Evolutionary conservation across 768 basidiomycete species (phyloP), one percentile per base, ranked within the genome.

Genomic region (Calvatia gigantea): DNA sequence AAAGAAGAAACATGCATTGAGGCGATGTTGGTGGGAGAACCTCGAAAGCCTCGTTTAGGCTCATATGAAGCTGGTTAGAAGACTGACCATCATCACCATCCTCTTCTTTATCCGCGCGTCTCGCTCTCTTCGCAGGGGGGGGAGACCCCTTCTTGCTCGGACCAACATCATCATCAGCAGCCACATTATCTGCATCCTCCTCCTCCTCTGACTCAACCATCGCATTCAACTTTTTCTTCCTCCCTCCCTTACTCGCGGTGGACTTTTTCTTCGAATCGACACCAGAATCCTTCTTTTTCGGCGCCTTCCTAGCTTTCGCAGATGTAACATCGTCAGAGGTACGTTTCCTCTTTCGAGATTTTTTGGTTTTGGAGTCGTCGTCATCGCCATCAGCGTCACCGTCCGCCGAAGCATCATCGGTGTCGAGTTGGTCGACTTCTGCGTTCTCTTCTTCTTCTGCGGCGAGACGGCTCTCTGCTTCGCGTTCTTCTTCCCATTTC

Each of bases 201-300:
- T 83, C 84, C 57, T 86, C 87, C 69, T 85, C 87, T 9, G 82
- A 86, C 65, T 88, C 89, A 32, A 86, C 81, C 69, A 73, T 62
- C 3, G 73, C 69, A 65, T 73, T 76, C 54, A 82, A 83, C 69
- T 85, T 86, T 57, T 72, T 85, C 74, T 80, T 85, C 70, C 73
- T 80, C 57, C 60, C 60, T 14, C 65, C 67, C 54, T 73, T 70
- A 28, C 54, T 62, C n/a, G 62, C 60, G 21, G 47, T 38, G 31
- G 54, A 71, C 64, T 67, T 69, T 62, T 65, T 70, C 62, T 72
- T 72, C 12, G 57, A 56, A 5, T 59, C 44, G 9, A 38, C 48
- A n/a, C n/a, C n/a, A 3, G 73, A 69, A 62, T 72, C 76, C 61
- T 64, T 66, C 25, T 74, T 73, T 2, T 66, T 62, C 9, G 72